Percentiles rank a stretch among this genome's conserved stretches.
Conservation (phyloP, 345 rosid species). For the Sapria himalayana region DNA sequence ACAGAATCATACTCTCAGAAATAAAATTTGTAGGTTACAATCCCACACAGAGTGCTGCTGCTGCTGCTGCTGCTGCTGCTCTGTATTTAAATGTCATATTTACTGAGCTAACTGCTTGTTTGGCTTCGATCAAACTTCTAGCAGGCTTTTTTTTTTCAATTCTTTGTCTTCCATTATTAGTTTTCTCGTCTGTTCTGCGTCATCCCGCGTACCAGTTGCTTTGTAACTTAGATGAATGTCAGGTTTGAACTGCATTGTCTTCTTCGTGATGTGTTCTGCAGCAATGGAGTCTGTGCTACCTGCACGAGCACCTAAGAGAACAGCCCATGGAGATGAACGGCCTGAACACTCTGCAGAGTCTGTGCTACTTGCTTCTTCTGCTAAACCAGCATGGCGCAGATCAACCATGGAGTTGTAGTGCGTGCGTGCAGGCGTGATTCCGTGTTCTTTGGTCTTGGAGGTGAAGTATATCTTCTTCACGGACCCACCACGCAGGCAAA, state of each 20-base stretch:
- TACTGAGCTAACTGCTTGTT: too few species aligned
- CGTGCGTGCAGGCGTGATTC: conserved; percentile 52
- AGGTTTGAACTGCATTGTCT: conserved; percentile 47
- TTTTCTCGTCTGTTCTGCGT: conserved; percentile 45
- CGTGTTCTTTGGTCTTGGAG: conserved; percentile 25
- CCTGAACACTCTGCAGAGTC: conserved; percentile 37
- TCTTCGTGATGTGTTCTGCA: conserved; percentile 68
- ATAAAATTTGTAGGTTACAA: too few species aligned
- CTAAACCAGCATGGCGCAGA: conserved; percentile 72
- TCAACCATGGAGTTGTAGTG: conserved; percentile 83
- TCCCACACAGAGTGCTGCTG: too few species aligned
- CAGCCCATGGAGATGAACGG: conserved; percentile 64
- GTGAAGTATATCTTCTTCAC: conserved; percentile 37
- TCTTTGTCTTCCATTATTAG: conserved; percentile 50
- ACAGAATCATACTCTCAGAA: too few species aligned
- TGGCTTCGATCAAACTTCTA: conserved; percentile 51
- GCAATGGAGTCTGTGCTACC: conserved; percentile 18
- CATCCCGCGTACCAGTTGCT: conserved; percentile 52
- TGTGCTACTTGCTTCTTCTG: conserved; percentile 60
- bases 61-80: too few species aligned
- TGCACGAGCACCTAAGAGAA: conserved; percentile 76
- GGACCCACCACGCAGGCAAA: conserved; percentile 56
- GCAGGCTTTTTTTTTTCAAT: conserved; percentile 44
- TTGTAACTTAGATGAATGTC: conserved; percentile 55
- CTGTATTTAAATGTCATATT: too few species aligned